Percentiles rank a stretch among this genome's conserved stretches.
These are phyloP conservation scores for Melaleuca alternifolia DNA, from an alignment of 345 rosid species.

Conservation along the genomic window DNA sequence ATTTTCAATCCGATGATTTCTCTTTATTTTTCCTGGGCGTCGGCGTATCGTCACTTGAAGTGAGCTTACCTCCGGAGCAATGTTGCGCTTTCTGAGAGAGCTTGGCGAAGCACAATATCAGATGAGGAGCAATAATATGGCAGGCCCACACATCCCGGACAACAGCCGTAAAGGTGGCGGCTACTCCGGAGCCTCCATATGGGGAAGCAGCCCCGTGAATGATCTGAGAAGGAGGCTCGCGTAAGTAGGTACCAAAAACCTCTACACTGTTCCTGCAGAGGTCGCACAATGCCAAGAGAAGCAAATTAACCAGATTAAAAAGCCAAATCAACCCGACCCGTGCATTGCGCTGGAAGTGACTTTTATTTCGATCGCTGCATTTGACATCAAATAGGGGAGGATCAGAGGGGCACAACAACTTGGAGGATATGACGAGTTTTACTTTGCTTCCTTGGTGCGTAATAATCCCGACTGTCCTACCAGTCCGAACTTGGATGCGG, in stretches of 20 bases:
- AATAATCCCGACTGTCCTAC: conserved; percentile 34
- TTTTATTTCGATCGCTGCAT: conserved; percentile 22
- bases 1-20: neutral
- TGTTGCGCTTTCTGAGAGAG: conserved; percentile 41
- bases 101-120: conserved; percentile 1
- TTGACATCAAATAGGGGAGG: conserved; percentile 15
- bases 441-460: conserved; percentile 24
- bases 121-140: conserved; percentile 14
- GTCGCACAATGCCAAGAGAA: conserved; percentile 24
- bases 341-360: conserved; percentile 23
- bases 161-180: conserved; percentile 26
- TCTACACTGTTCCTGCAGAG: conserved; percentile 21
- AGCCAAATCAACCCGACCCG: conserved; percentile 25
- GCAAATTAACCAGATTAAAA: conserved; percentile 24
- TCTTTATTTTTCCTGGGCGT: neutral
- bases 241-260: conserved; percentile 29
- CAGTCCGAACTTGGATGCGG: conserved; percentile 36
- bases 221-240: conserved; percentile 18
- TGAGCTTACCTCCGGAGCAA: conserved; percentile 7
- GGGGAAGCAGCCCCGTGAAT: conserved; percentile 48
- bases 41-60: conserved; percentile 33
- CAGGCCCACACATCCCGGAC: conserved; percentile 30
- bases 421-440: conserved; percentile 27
- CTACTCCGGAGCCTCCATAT: conserved; percentile 29
- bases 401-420: conserved; percentile 26